Evolutionary conservation across 345 rosid genomes (phyloP).

Genomic region (Acer yangbiense): DNA sequence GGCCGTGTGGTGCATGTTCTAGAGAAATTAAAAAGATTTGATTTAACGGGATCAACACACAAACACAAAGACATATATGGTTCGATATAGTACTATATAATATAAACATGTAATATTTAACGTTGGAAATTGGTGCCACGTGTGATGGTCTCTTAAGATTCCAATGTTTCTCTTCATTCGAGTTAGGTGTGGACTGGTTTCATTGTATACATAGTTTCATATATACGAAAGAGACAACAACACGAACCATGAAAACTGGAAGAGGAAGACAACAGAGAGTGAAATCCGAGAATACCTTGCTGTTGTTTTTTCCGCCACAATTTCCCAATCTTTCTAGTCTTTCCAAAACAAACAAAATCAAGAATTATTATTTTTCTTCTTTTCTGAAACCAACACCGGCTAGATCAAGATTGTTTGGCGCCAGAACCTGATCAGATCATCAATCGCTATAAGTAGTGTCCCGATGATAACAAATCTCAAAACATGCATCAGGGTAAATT

Average conservation of each 20-base stretch:
- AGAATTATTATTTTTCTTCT: too few relatives aligned
- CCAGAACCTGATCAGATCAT: too few relatives aligned
- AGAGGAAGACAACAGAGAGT: not conserved
- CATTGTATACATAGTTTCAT: not conserved
- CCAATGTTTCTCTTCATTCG: conserved; percentile 4
- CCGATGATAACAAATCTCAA: too few relatives aligned
- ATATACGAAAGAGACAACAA: conserved; percentile 1
- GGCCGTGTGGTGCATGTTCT: not conserved
- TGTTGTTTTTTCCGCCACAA: not conserved
- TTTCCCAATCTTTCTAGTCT: not conserved
- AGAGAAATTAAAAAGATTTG: not conserved
- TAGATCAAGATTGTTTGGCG: too few relatives aligned
- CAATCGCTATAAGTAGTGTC: too few relatives aligned
- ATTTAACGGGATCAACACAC: not conserved
- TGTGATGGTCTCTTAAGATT: conserved; percentile 20
- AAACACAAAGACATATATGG: not conserved
- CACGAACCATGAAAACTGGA: conserved; percentile 15
- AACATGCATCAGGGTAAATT: too few relatives aligned
- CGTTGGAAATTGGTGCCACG: conserved; percentile 24
- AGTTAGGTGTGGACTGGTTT: conserved; percentile 6
- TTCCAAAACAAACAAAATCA: not conserved
- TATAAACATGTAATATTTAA: not conserved
- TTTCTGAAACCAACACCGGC: too few relatives aligned
- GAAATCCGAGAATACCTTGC: conserved; percentile 8
- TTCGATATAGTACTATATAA: too few relatives aligned